A percentile compares a stretch with the other conserved stretches of the same genome.
Evolutionary conservation across 805 yeast species (phyloP).

Genomic region (Saccharomycopsis lassenensis): DNA sequence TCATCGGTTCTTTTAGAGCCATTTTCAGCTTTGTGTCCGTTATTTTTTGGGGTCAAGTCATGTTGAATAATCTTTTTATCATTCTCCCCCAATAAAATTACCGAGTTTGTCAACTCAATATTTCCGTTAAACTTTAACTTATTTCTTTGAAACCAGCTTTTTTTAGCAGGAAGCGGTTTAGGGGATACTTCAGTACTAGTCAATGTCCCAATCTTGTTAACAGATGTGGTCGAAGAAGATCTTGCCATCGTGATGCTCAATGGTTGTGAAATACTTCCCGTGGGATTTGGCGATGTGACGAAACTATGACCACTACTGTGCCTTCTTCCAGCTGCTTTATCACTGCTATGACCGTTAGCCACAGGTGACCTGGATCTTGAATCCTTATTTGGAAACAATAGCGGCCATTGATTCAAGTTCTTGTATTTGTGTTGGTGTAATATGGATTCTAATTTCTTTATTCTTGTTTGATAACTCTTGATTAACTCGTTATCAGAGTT

Average conservation of each 20-base stretch:
- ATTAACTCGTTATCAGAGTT: conserved; percentile 29
- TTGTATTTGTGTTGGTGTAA: conserved; percentile 63
- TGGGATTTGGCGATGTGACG: not conserved
- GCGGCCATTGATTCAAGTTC: conserved; percentile 36
- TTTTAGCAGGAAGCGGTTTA: not conserved
- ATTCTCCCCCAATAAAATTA: conserved; percentile 10
- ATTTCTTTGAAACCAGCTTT: conserved; percentile 8
- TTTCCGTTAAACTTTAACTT: conserved; percentile 9
- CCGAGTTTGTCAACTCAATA: conserved; percentile 16
- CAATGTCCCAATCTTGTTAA: conserved; percentile 15
- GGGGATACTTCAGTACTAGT: conserved; percentile 4
- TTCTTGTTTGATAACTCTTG: conserved; percentile 58
- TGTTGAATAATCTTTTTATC: conserved; percentile 4
- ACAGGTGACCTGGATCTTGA: conserved; percentile 11
- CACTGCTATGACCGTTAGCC: not conserved
- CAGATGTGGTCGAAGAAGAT: conserved; percentile 12
- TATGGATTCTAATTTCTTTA: conserved; percentile 65
- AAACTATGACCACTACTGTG: too few species aligned
- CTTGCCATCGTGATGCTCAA: conserved; percentile 1
- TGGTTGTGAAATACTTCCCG: not conserved
- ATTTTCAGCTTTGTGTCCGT: too few species aligned
- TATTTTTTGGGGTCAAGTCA: too few species aligned
- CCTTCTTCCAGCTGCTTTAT: too few species aligned
- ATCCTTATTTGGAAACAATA: conserved; percentile 6
- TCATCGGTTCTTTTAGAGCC: not conserved